phyloP scores from a whole-genome alignment of 495 filamentous ascomycete genomes.

The Glarea lozoyensis region DNA sequence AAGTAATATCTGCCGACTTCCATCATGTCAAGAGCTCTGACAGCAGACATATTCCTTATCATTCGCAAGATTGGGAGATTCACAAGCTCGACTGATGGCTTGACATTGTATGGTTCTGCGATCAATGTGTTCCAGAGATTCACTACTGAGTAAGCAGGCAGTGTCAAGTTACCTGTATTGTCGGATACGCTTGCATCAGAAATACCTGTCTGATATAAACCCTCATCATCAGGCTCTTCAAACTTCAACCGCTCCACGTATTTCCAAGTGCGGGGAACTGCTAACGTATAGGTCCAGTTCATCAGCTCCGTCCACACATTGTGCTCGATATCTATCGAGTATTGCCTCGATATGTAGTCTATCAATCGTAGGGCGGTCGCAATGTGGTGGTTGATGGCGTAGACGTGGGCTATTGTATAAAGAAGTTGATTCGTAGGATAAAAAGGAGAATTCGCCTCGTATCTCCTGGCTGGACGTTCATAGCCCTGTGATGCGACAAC shows the following conservation, averaged over 20 bases:
- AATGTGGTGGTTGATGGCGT: conserved; percentile 49
- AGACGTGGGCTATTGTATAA: conserved; percentile 47
- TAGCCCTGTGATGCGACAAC: conserved; percentile 16
- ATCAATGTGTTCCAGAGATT: conserved; percentile 47
- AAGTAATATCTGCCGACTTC: conserved; percentile 11
- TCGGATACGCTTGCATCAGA: neutral
- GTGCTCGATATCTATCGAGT: conserved; percentile 38
- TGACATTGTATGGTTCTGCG: conserved; percentile 44
- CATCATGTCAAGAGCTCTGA: conserved; percentile 22
- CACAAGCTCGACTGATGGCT: conserved; percentile 45
- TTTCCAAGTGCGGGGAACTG: conserved; percentile 19
- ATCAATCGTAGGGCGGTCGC: conserved; percentile 41
- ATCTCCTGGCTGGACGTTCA: conserved; percentile 22
- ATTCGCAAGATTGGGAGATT: conserved; percentile 39
- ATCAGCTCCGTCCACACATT: conserved; percentile 50
- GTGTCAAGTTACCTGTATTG: conserved; percentile 17
- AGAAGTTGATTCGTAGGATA: conserved; percentile 46
- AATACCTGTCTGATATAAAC: no score
- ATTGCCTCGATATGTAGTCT: conserved; percentile 47
- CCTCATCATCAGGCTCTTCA: no score
- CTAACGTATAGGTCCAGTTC: conserved; percentile 48
- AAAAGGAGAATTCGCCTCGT: conserved; percentile 38
- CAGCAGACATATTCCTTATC: conserved; percentile 16
- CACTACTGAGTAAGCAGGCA: conserved; percentile 33
- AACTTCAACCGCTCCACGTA: no score